phyloP scores from a whole-genome alignment of 106 monocot genomes.

The Allium fistulosum region DNA sequence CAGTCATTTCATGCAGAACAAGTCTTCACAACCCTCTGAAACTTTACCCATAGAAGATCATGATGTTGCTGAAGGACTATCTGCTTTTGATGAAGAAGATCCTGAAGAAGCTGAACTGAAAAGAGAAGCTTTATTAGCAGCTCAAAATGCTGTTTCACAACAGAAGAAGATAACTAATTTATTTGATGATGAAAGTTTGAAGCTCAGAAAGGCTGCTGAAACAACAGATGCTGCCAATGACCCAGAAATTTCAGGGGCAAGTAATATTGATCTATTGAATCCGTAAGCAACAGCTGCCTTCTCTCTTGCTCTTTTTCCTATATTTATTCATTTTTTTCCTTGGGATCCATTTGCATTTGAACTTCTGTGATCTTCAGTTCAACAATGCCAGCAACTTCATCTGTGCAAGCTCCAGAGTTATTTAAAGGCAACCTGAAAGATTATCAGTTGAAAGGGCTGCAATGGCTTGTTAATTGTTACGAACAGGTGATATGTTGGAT shows the following conservation, averaged over 20 bases:
- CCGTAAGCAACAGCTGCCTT: constrained; percentile 49
- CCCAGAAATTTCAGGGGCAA: constrained; percentile 39
- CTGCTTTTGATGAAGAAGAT: constrained; percentile 57
- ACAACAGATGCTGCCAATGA: constrained; percentile 33
- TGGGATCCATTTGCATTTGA: too few relatives aligned
- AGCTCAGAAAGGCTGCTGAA: constrained; percentile 61
- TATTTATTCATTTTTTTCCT: too few relatives aligned
- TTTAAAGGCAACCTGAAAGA: constrained; percentile 91
- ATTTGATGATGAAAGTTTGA: constrained; percentile 79
- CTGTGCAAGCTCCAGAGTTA: constrained; percentile 82
- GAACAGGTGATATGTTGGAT: constrained; percentile 57
- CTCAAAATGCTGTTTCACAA: constrained; percentile 77
- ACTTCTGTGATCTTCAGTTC: constrained; percentile 50
- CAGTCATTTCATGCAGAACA: constrained; percentile 99
- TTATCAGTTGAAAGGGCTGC: constrained; percentile 95
- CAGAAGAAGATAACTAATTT: constrained; percentile 85
- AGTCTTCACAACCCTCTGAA: constrained; percentile 50
- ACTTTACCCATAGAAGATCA: constrained; percentile 21
- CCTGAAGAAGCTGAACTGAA: constrained; percentile 70
- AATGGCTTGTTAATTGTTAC: constrained; percentile 98
- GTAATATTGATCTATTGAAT: constrained; percentile 69
- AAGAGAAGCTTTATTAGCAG: constrained; percentile 77
- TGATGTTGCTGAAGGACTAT: constrained; percentile 29
- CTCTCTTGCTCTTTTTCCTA: too few relatives aligned
- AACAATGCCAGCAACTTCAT: constrained; percentile 89